Evolutionary conservation across 2,329 filamentous ascomycete genomes (phyloP).

Genomic region (Amesomyces nigricolor): DNA sequence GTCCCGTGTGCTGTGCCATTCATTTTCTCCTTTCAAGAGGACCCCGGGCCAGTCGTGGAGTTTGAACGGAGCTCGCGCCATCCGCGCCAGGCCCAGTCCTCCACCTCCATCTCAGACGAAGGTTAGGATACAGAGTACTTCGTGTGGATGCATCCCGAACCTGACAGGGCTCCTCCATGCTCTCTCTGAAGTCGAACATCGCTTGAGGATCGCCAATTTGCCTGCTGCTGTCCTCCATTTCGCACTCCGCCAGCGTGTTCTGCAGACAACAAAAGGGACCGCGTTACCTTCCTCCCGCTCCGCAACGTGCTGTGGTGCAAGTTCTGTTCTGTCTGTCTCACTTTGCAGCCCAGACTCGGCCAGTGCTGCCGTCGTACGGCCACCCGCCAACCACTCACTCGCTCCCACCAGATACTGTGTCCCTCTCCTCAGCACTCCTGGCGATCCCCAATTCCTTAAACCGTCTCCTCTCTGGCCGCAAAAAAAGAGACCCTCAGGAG

Average conservation of each 20-base stretch:
- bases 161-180: conserved; percentile 11
- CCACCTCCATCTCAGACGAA: not conserved
- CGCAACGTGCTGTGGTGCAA: conserved; percentile 9
- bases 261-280: conserved; percentile 7
- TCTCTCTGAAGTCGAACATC: not conserved
- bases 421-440: too few relatives aligned
- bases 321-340: not conserved
- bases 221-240: conserved; percentile 1
- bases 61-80: conserved; percentile 8
- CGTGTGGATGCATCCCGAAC: not conserved
- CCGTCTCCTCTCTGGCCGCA: conserved; percentile 11
- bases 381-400: not conserved
- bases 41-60: not conserved
- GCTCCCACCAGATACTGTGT: not conserved
- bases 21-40: not conserved
- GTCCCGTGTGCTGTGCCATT: not conserved
- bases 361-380: conserved; percentile 9
- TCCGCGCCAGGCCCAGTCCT: not conserved
- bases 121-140: not conserved
- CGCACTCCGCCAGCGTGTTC: conserved; percentile 16
- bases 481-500: not conserved
- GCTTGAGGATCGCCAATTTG: conserved; percentile 14
- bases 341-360: not conserved
- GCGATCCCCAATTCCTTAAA: not conserved
- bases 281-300: conserved; percentile 6